Conservation (phyloP, 306 rosid genomes). For the Casuarina equisetifolia region DNA sequence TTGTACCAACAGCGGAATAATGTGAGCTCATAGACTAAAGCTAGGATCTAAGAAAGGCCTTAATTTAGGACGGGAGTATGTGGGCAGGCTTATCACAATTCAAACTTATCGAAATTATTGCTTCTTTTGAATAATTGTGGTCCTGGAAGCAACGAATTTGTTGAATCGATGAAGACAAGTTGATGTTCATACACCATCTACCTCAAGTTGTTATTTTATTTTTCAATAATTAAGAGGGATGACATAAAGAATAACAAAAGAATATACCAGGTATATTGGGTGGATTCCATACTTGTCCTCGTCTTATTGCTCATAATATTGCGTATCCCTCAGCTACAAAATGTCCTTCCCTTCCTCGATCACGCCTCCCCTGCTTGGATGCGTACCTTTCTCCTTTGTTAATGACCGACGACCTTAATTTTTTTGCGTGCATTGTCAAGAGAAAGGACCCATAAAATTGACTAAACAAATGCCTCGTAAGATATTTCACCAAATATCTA, state of each 20-base stretch:
- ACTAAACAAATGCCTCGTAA: too few species aligned
- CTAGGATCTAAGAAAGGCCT: background rate
- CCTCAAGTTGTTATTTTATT: background rate
- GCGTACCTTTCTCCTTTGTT: too few species aligned
- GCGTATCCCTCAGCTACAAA: background rate
- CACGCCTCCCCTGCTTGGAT: too few species aligned
- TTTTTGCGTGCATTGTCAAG: too few species aligned
- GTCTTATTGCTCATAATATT: background rate
- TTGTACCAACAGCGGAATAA: background rate
- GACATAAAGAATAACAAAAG: background rate
- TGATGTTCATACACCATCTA: constrained; percentile 1
- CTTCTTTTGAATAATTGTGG: background rate
- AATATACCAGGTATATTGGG: background rate
- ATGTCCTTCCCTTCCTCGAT: background rate
- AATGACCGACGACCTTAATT: too few species aligned
- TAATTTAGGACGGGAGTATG: constrained; percentile 3
- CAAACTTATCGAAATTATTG: background rate
- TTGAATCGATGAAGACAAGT: background rate
- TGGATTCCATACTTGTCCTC: too few species aligned
- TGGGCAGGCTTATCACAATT: constrained; percentile 20
- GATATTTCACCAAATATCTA: too few species aligned
- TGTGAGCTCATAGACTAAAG: background rate
- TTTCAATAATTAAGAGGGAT: constrained; percentile 17
- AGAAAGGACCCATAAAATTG: too few species aligned
- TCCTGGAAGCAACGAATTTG: background rate